Evolutionary conservation across 768 basidiomycete genomes (phyloP).

Genomic region (Suillus brevipes): DNA sequence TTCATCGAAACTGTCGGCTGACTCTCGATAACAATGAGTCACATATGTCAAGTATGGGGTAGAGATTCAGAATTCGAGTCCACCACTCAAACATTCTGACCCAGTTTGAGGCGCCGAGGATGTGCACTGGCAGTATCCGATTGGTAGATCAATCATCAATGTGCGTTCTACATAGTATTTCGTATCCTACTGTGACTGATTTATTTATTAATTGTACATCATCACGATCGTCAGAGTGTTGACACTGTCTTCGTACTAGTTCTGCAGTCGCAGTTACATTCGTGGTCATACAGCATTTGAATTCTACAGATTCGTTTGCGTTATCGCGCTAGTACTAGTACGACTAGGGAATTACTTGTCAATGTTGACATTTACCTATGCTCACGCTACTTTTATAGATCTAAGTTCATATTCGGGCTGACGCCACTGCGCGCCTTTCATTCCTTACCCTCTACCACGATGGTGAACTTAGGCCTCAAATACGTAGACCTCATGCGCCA

Average conservation of each 20-base stretch:
- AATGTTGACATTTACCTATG: not conserved
- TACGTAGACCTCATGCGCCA: constrained; percentile 35
- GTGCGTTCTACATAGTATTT: not conserved
- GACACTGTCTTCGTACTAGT: not conserved
- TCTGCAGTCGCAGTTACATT: not conserved
- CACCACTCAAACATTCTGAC: not conserved
- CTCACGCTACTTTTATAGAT: constrained; percentile 1
- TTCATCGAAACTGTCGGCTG: not conserved
- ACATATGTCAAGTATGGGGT: not conserved
- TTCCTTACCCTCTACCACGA: not conserved
- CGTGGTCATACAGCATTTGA: not conserved
- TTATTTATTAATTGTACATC: no score
- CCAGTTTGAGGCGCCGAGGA: not conserved
- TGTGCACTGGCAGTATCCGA: not conserved
- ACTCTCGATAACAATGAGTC: not conserved
- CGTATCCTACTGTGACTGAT: no score
- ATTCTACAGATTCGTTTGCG: not conserved
- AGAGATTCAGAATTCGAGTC: not conserved
- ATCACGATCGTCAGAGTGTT: not conserved
- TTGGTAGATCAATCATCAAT: not conserved
- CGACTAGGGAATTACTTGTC: not conserved
- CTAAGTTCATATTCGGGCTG: not conserved
- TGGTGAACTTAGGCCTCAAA: constrained; percentile 17
- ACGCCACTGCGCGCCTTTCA: constrained; percentile 2
- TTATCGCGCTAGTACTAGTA: not conserved